Evolutionary conservation across 305 asterid species (phyloP), one percentile per base, ranked within the genome.

Genomic region (Fraxinus floribunda): DNA sequence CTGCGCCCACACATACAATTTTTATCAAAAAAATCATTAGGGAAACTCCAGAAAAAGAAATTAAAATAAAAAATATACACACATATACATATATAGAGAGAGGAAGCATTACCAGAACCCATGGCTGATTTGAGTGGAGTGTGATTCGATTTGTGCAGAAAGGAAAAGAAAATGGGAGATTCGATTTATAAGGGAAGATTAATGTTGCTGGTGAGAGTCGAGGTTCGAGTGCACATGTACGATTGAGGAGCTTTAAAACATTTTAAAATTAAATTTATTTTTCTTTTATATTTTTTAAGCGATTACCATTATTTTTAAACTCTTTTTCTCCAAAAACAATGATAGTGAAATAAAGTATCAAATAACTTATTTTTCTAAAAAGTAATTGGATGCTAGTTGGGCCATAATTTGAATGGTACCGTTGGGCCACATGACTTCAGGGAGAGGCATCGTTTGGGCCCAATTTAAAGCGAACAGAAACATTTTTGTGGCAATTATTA

Each of bases 21-120:
- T 64, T 70, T 30, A 70, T 75, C 2, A 55, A 60, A 15, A 46
- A 0, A 35, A 16, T 49, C 75, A 41, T 78, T 13, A 3, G 75
- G 64, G 73, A 55, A 24, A 76, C 15, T 16, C 38, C 66, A 3
- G 26, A 39, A 79, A 41, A 55, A 5, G 5, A 84, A 22, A 36
- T 34, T 55, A 72, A 57, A 78, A 26, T 78, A 41, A 75, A 4
- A 4, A 9, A 76, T 2, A 84, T 3, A 60, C 34, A 41, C 22
- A 35, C 52, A 46, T 62, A 52, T 5, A 60, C 35, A 29, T 11
- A 7, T 16, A 49, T 0, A 71, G 11, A 60, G 18, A 36, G 44
- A 30, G 73, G 68, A 18, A 16, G 60, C 0, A 10, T 44, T 81
- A 91, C 94, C 93, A 76, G 94, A 91, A 87, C 89, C 94, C 94